phyloP scores from a whole-genome alignment of 768 basidiomycete genomes.

The Suillus luteus region DNA sequence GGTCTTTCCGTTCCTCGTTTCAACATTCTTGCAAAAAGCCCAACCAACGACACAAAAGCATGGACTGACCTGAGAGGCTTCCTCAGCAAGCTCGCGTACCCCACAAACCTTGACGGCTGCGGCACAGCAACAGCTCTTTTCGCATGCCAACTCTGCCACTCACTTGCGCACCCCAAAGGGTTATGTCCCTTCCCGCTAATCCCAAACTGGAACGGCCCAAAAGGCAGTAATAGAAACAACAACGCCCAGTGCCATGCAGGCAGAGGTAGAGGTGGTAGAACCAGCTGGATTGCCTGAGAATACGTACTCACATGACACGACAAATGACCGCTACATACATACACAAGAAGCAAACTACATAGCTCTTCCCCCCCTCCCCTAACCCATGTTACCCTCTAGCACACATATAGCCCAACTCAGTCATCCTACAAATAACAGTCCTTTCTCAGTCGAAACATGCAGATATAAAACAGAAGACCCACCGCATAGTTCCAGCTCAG shows the following conservation, averaged over 20 bases:
- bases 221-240: neutral
- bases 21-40: neutral
- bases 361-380: too few relatives aligned
- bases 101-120: neutral
- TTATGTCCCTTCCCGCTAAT: neutral
- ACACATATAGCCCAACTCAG: too few relatives aligned
- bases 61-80: neutral
- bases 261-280: neutral
- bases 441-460: too few relatives aligned
- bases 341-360: too few relatives aligned
- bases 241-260: rapidly evolving
- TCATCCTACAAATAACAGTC: too few relatives aligned
- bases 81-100: neutral
- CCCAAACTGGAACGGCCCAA: neutral
- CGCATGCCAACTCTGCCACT: neutral
- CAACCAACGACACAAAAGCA: neutral
- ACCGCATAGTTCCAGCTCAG: too few relatives aligned
- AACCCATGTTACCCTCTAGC: too few relatives aligned
- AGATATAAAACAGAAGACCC: too few relatives aligned
- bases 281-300: too few relatives aligned
- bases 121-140: neutral
- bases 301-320: too few relatives aligned
- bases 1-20: neutral
- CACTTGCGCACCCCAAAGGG: neutral
- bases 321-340: too few relatives aligned